phyloP scores from a whole-genome alignment of 495 filamentous ascomycete species.

The Trichoderma gamsii region DNA sequence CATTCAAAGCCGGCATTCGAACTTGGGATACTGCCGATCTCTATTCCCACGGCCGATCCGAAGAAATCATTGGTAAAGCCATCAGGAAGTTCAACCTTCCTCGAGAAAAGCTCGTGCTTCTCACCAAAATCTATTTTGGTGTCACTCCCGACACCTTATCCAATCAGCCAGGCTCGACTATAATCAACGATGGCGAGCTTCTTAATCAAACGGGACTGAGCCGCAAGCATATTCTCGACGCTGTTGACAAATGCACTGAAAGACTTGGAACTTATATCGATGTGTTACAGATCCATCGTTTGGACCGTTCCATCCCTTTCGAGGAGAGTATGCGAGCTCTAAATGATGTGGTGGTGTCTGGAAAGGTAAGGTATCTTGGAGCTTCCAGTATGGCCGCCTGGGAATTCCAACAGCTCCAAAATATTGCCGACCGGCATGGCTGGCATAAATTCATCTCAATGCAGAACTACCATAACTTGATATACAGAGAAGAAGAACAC shows the following conservation, averaged over 20 bases:
- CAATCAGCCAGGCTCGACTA: conserved; percentile 17
- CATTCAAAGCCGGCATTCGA: not conserved
- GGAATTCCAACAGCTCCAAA: conserved; percentile 50
- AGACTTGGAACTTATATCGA: conserved; percentile 63
- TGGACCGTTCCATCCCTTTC: conserved; percentile 36
- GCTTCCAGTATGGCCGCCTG: conserved; percentile 58
- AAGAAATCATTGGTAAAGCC: conserved; percentile 62
- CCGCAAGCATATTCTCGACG: conserved; percentile 56
- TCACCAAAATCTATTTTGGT: conserved; percentile 44
- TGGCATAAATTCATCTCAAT: conserved; percentile 59
- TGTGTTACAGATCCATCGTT: conserved; percentile 63
- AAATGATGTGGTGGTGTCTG: conserved; percentile 53
- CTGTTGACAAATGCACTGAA: conserved; percentile 54
- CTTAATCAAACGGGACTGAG: conserved; percentile 40
- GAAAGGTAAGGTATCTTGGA: conserved; percentile 60
- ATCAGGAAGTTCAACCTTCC: conserved; percentile 61
- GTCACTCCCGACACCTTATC: conserved; percentile 16
- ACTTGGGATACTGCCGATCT: conserved; percentile 39
- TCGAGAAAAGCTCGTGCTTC: conserved; percentile 56
- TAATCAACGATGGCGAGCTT: conserved; percentile 24
- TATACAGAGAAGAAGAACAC: conserved; percentile 58
- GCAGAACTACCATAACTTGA: conserved; percentile 56
- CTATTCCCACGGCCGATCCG: conserved; percentile 59
- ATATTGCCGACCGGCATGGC: conserved; percentile 42
- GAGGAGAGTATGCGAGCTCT: conserved; percentile 58